These are phyloP conservation scores for Penicillium bialowiezense DNA, from an alignment of 495 filamentous ascomycete genomes.

Conservation along the genomic window DNA sequence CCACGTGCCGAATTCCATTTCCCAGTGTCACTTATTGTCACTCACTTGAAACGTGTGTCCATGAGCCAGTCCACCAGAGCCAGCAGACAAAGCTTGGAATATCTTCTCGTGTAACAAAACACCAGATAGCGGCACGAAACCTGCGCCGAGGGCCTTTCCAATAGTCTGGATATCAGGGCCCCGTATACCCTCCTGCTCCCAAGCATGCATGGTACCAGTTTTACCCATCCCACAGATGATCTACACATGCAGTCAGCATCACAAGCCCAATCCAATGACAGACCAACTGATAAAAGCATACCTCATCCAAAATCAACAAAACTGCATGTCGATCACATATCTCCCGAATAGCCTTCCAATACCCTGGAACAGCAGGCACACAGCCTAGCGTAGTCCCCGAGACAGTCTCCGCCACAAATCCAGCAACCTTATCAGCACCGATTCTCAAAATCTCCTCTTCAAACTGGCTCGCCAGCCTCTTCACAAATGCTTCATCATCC, in stretches of 20 bases:
- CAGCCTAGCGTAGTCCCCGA: constrained; percentile 50
- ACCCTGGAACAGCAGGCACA: constrained; percentile 36
- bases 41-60: constrained; percentile 48
- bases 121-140: constrained; percentile 38
- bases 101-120: constrained; percentile 33
- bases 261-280: not conserved
- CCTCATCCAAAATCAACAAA: constrained; percentile 44
- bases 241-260: not conserved
- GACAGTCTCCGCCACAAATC: constrained; percentile 63
- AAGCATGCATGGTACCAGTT: constrained; percentile 39
- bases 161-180: constrained; percentile 41
- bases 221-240: constrained; percentile 43
- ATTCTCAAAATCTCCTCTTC: constrained; percentile 61
- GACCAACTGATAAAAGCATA: not conserved
- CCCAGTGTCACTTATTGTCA: no score
- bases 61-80: constrained; percentile 46
- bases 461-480: constrained; percentile 48
- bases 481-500: constrained; percentile 31
- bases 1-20: no score
- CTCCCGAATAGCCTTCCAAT: constrained; percentile 32
- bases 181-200: constrained; percentile 34
- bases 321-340: constrained; percentile 41
- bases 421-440: constrained; percentile 60
- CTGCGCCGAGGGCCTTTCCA: constrained; percentile 40
- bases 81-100: constrained; percentile 27